Evolutionary conservation across 2,329 filamentous ascomycete genomes (phyloP).

Genomic region (Pseudocercospora fijiensis): DNA sequence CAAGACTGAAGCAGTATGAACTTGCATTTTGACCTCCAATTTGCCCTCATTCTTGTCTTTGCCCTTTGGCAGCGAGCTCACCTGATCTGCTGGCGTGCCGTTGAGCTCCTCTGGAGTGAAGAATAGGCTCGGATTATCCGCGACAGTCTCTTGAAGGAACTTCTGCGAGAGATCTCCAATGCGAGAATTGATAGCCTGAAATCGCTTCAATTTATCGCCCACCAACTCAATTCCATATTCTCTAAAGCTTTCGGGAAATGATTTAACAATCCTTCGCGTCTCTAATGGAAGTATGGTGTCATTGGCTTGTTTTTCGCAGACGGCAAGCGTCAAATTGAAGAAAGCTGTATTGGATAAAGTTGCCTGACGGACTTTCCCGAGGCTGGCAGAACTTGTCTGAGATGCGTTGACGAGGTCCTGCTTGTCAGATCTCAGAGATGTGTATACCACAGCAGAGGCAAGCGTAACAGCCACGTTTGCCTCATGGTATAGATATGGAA

Average conservation of each 20-base stretch:
- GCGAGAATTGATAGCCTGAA: neutral
- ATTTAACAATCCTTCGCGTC: neutral
- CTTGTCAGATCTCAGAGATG: neutral
- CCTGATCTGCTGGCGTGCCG: slow-evolving; percentile 69
- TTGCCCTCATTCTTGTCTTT: slow-evolving; percentile 67
- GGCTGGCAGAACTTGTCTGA: neutral
- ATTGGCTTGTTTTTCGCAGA: neutral
- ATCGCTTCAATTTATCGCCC: neutral
- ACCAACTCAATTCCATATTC: neutral
- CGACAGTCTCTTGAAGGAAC: slow-evolving; percentile 53
- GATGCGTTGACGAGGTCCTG: neutral
- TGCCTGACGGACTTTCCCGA: neutral
- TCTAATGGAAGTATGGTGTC: neutral
- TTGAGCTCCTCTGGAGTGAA: slow-evolving; percentile 69
- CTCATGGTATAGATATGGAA: slow-evolving; percentile 4
- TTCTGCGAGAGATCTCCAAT: neutral
- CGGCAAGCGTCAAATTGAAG: neutral
- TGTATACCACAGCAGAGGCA: neutral
- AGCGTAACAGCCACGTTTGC: neutral
- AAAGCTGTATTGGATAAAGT: neutral
- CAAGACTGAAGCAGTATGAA: slow-evolving; percentile 66
- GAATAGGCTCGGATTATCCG: slow-evolving; percentile 68
- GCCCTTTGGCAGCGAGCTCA: slow-evolving; percentile 67
- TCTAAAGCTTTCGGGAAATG: neutral
- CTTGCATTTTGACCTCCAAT: slow-evolving; percentile 65